phyloP scores from a whole-genome alignment of 2,329 filamentous ascomycete genomes.

The Pseudofabraea citricarpa region DNA sequence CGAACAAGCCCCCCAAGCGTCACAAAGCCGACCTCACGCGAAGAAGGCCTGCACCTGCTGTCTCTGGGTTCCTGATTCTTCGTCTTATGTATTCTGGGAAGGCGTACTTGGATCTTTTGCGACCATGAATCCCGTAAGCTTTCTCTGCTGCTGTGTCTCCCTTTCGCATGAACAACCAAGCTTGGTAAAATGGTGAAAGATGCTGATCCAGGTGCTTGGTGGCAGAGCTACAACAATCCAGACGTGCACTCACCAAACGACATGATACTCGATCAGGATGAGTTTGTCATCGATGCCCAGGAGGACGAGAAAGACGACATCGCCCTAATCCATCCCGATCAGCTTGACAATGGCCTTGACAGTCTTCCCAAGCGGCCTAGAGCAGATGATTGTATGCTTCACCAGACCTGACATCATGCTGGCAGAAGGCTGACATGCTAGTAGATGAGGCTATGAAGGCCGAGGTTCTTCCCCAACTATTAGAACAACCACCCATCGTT shows the following conservation, averaged over 20 bases:
- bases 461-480: constrained; percentile 65
- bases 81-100: constrained; percentile 13
- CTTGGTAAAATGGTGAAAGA: no score
- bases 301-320: constrained; percentile 34
- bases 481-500: constrained; percentile 73
- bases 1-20: constrained; percentile 1
- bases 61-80: constrained; percentile 8
- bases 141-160: no score
- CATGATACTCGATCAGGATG: constrained; percentile 26
- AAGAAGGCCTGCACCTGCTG: constrained; percentile 4
- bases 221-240: no score
- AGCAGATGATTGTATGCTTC: constrained; percentile 33
- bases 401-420: not conserved
- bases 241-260: constrained; percentile 26
- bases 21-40: constrained; percentile 4
- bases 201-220: no score
- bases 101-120: constrained; percentile 16
- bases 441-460: constrained; percentile 82
- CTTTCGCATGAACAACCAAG: no score
- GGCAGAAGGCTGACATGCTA: constrained; percentile 14
- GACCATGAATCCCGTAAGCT: constrained; percentile 21
- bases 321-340: constrained; percentile 33
- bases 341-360: constrained; percentile 21
- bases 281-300: constrained; percentile 21
- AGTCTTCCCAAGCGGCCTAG: constrained; percentile 17